Evolutionary conservation across 345 rosid species (phyloP).

Genomic region (Moricandia moricandioides): DNA sequence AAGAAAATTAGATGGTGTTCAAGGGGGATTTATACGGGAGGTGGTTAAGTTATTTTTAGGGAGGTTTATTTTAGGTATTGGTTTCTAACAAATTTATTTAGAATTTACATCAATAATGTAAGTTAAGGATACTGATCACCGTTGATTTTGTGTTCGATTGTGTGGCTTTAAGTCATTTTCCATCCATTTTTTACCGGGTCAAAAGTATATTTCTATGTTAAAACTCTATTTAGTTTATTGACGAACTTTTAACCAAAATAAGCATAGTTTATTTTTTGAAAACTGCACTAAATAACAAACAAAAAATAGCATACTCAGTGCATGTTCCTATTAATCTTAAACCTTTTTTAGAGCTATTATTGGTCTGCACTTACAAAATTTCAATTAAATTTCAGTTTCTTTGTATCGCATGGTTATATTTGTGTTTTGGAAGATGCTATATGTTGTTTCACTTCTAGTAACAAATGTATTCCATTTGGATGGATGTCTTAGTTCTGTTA

Average conservation of each 20-base stretch:
- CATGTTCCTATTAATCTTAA: background rate
- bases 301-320: background rate
- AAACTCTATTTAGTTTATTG: background rate
- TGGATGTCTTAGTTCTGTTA: background rate
- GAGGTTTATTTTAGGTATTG: background rate
- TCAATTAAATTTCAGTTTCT: background rate
- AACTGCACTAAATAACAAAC: background rate
- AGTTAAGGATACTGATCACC: background rate
- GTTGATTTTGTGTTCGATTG: background rate
- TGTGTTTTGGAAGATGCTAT: background rate
- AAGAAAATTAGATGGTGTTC: background rate
- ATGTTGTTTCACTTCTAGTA: background rate
- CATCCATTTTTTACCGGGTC: conserved; percentile 13
- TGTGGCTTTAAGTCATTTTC: conserved; percentile 20
- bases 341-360: background rate
- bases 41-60: conserved; percentile 6
- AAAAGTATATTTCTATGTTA: background rate
- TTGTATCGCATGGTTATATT: background rate
- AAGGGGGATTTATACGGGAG: conserved; percentile 14
- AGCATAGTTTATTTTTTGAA: background rate
- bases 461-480: background rate
- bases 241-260: background rate
- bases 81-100: background rate
- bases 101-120: background rate
- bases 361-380: too few species aligned